Percentiles rank a stretch among this genome's conserved stretches.
phyloP scores from a whole-genome alignment of 345 rosid genomes.

The Sonneratia caseolaris region DNA sequence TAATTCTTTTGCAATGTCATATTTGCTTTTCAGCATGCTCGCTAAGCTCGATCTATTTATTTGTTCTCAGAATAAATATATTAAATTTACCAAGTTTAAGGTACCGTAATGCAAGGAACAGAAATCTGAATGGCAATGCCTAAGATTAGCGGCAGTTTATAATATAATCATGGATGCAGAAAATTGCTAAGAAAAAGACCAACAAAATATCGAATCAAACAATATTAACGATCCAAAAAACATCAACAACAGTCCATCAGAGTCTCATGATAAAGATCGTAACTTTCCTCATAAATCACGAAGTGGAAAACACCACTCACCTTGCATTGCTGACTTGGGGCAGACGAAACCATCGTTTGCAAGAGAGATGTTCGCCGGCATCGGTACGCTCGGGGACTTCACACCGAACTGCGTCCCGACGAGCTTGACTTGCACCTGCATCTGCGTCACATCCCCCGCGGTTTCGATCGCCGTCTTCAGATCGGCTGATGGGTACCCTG shows the following conservation, averaged over 20 bases:
- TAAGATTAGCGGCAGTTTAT: no score
- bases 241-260: neutral
- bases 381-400: constrained; percentile 47
- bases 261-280: neutral
- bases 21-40: neutral
- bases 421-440: constrained; percentile 54
- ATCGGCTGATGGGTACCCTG: constrained; percentile 67
- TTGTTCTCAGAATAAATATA: neutral
- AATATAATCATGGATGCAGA: neutral
- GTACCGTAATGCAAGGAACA: neutral
- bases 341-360: constrained; percentile 77
- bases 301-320: constrained; percentile 14
- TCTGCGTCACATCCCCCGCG: constrained; percentile 83
- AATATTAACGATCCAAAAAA: neutral
- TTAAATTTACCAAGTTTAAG: neutral
- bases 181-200: neutral
- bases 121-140: neutral
- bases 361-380: constrained; percentile 56
- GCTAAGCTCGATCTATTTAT: neutral
- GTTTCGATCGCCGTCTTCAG: constrained; percentile 85
- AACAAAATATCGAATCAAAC: neutral
- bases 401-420: constrained; percentile 93
- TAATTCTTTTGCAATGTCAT: neutral
- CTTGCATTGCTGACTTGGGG: constrained; percentile 37
- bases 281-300: neutral